Percentiles rank a stretch among this genome's conserved stretches.
These are phyloP conservation scores for Leucosporidium yakuticum DNA, from an alignment of 768 basidiomycete species.

Conservation along the genomic window DNA sequence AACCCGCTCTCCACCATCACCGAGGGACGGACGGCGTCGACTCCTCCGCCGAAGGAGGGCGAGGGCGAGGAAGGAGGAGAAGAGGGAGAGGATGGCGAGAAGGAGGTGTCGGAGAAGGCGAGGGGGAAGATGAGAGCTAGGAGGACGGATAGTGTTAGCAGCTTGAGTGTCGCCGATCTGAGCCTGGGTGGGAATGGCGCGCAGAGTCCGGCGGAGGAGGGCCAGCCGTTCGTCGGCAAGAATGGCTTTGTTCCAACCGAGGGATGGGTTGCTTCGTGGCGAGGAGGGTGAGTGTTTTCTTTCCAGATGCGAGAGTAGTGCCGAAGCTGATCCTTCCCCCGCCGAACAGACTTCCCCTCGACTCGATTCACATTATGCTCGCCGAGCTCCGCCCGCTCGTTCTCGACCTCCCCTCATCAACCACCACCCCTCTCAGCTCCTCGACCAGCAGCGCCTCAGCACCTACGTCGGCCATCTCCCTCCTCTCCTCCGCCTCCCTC, in stretches of 20 bases:
- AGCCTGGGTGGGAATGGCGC: not conserved
- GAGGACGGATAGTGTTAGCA: slow-evolving; percentile 51
- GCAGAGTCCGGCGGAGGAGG: not conserved
- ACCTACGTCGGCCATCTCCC: slow-evolving; percentile 64
- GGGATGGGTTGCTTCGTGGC: slow-evolving; percentile 91
- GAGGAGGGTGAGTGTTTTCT: slow-evolving; percentile 54
- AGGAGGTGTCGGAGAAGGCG: slow-evolving; percentile 7
- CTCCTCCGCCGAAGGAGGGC: not conserved
- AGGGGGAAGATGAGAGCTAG: slow-evolving; percentile 32
- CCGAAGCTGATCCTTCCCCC: not conserved
- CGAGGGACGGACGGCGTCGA: not conserved
- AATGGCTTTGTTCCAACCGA: slow-evolving; percentile 94
- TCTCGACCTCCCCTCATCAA: slow-evolving; percentile 58
- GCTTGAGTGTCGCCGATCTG: slow-evolving; percentile 55
- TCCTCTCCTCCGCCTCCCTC: slow-evolving; percentile 64
- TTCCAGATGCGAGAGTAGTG: not conserved
- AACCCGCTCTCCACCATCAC: not conserved
- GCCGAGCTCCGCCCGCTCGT: slow-evolving; percentile 81
- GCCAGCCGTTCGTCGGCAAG: slow-evolving; percentile 54
- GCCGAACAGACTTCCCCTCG: slow-evolving; percentile 63
- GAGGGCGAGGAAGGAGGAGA: not conserved
- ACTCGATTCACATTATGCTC: slow-evolving; percentile 77
- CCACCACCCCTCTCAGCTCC: slow-evolving; percentile 49
- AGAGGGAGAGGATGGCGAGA: not conserved
- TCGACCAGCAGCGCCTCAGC: slow-evolving; percentile 56